These are phyloP conservation scores for Globisporangium recalcitrans DNA, from an alignment of 352 stramenopile species.

Conservation along the genomic window DNA sequence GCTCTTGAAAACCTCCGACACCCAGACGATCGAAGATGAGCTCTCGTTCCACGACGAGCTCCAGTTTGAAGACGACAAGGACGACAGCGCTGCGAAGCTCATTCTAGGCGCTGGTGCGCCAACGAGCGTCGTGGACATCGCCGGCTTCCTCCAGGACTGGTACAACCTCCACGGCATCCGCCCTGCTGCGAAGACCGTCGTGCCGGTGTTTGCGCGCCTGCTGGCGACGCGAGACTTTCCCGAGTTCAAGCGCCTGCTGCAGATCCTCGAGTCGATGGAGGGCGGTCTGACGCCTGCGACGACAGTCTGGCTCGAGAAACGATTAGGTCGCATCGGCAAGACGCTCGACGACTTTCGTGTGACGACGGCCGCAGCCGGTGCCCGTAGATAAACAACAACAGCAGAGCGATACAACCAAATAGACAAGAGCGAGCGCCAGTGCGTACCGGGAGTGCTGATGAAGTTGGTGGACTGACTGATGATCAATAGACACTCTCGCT, in stretches of 20 bases:
- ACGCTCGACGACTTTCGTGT: constrained; percentile 59
- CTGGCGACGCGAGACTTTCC: constrained; percentile 41
- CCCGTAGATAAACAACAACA: constrained; percentile 10
- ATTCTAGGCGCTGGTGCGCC: constrained; percentile 36
- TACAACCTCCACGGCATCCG: constrained; percentile 76
- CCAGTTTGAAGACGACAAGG: constrained; percentile 36
- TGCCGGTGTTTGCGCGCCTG: constrained; percentile 60
- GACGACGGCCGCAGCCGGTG: neutral
- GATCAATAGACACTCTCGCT: neutral
- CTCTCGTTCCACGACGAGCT: constrained; percentile 29
- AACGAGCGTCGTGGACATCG: constrained; percentile 49
- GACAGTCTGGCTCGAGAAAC: constrained; percentile 68
- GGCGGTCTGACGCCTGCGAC: constrained; percentile 55
- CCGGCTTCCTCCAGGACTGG: constrained; percentile 81
- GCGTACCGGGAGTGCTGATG: neutral
- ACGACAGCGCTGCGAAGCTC: constrained; percentile 18
- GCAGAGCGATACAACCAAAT: neutral
- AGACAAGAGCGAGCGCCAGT: constrained; percentile 6
- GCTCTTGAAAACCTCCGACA: constrained; percentile 34
- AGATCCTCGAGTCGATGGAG: constrained; percentile 76
- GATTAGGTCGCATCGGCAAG: constrained; percentile 45
- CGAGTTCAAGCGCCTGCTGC: constrained; percentile 65
- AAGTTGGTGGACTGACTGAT: neutral
- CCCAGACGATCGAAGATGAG: constrained; percentile 44
- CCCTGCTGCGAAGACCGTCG: constrained; percentile 66